A percentile compares a stretch with the other conserved stretches of the same genome.
phyloP scores from a whole-genome alignment of 164 flowering plant genomes.

The Tetrastigma voinierianum region DNA sequence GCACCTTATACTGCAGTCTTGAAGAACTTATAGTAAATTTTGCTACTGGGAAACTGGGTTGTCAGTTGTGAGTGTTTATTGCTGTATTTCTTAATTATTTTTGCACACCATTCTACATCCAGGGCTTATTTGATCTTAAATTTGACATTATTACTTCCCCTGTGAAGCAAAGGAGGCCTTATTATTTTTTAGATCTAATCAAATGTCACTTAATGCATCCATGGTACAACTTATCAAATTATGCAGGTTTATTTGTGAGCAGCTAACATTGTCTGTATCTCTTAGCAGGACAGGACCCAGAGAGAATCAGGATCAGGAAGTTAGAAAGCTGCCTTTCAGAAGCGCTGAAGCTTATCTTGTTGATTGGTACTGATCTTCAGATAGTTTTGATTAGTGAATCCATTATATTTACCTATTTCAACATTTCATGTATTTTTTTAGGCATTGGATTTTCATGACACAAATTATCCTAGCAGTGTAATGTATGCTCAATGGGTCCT shows the following conservation, averaged over 20 bases:
- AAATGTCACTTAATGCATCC: not conserved
- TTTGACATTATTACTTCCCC: not conserved
- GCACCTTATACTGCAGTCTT: too few relatives aligned
- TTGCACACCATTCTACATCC: too few relatives aligned
- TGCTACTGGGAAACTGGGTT: too few relatives aligned
- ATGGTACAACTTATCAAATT: not conserved
- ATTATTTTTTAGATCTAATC: too few relatives aligned
- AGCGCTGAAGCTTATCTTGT: conserved; percentile 82
- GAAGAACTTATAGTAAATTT: too few relatives aligned
- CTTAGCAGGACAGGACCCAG: conserved; percentile 52
- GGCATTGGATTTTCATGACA: not conserved
- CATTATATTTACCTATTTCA: not conserved
- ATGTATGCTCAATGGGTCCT: not conserved
- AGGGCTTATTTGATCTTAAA: not conserved
- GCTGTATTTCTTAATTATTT: too few relatives aligned
- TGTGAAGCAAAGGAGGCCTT: too few relatives aligned
- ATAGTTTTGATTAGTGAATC: not conserved
- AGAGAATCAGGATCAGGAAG: conserved; percentile 36
- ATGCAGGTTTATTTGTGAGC: not conserved
- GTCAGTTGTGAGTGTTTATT: too few relatives aligned
- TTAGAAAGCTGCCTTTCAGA: conserved; percentile 57
- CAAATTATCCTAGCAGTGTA: not conserved
- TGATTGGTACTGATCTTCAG: conserved; percentile 59
- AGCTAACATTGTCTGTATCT: not conserved
- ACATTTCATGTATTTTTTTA: not conserved